Conservation (phyloP, 345 rosid species). For the Dimocarpus longan region DNA sequence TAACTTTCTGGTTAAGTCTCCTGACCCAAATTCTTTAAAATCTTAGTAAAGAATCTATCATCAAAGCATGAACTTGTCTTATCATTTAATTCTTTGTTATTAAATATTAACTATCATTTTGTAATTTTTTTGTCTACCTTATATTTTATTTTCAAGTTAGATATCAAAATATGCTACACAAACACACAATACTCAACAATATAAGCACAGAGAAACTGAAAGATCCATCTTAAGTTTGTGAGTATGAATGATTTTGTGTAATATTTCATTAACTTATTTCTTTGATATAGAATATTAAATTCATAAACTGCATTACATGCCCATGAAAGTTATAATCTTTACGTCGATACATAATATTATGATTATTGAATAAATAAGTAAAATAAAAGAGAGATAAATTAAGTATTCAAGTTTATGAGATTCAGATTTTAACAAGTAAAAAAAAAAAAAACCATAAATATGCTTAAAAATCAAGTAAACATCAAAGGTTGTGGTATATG, state of each 20-base stretch:
- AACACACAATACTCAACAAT: neutral
- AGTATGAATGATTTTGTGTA: neutral
- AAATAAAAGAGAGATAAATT: neutral
- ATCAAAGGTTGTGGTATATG: too few species aligned
- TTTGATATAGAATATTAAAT: neutral
- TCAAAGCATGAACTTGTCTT: neutral
- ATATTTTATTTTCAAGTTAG: too few species aligned
- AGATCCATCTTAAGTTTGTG: neutral
- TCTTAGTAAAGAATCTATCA: too few species aligned
- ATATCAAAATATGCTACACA: too few species aligned
- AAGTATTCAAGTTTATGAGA: neutral
- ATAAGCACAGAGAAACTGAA: neutral
- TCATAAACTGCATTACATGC: neutral
- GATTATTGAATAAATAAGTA: too few species aligned
- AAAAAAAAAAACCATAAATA: too few species aligned
- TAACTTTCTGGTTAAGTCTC: too few species aligned
- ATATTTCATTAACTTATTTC: neutral
- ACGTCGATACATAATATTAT: neutral
- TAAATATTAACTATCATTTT: neutral
- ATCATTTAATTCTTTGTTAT: neutral
- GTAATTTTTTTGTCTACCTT: neutral
- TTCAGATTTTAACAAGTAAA: neutral
- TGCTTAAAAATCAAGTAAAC: too few species aligned
- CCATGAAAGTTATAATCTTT: neutral
- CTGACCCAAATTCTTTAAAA: too few species aligned